Evolutionary conservation across 306 rosid genomes (phyloP), one percentile per base, ranked within the genome.

Genomic region (Dicorynia guianensis): DNA sequence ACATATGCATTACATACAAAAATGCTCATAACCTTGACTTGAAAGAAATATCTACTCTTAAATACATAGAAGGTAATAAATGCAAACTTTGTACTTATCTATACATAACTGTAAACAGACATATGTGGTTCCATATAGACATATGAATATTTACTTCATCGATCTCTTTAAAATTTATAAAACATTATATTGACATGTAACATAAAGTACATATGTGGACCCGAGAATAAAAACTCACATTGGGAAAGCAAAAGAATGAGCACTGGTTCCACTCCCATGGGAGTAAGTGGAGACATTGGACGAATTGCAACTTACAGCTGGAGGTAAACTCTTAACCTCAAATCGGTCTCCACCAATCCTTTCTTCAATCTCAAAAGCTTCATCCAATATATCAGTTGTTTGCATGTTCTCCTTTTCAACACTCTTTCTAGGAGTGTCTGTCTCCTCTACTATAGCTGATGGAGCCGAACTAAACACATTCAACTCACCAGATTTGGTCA

Each of bases 241-340:
- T 72, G 93, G 91, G 49, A 83, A 83, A 73, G 89, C 82, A 70
- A 78, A 85, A 67, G 96, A 76, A 20, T 19, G 55, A 1, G 33
- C 6, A 48, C 78, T 81, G 55, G 53, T 36, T 76, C 43, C 85
- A 72, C 83, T 85, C 20, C 38, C 84, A 39, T 74, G 79, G 8
- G 91, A 80, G 56, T 7, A 83, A 50, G 19, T 69, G 43, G 92
- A 83, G 17, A 10, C 63, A 69, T 25, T 62, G 48, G 84, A 80
- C 15, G 82, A 76, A 54, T 68, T 80, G 60, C 19, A 59, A 30
- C 71, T 69, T 43, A 47, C 36, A 50, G 67, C 70, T 44, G 82
- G 75, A 13, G 49, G 63, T 39, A 42, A 64, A 36, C 52, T 38
- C 59, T 56, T 79, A 52, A 61, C 38, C 44, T 58, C 65, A 5